A percentile compares a stretch with the other conserved stretches of the same genome.
These are phyloP conservation scores for Diutina scorzettiae DNA, from an alignment of 1,139 yeast genomes.

Conservation along the genomic window DNA sequence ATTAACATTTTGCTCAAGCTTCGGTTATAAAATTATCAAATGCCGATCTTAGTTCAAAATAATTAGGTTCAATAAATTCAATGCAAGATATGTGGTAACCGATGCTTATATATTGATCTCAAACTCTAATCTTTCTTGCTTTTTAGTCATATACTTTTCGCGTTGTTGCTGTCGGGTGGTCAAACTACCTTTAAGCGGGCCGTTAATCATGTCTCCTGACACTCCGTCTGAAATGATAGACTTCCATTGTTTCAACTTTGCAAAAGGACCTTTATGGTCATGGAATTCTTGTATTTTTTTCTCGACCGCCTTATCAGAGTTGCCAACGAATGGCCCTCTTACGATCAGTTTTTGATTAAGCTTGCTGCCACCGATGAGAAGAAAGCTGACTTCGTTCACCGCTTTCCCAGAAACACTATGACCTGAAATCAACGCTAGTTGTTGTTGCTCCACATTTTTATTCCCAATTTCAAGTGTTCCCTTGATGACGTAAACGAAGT, in stretches of 20 bases:
- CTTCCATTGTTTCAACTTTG: constrained; percentile 54
- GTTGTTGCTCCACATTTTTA: background rate
- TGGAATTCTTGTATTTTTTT: constrained; percentile 66
- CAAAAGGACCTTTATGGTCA: constrained; percentile 59
- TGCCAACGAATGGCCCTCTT: background rate
- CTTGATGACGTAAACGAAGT: constrained; percentile 56
- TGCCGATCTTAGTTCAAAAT: too few species aligned
- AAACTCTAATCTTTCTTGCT: too few species aligned
- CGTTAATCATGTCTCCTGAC: constrained; percentile 31
- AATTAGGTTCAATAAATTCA: too few species aligned
- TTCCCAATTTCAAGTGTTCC: constrained; percentile 24
- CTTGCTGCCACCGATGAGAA: background rate
- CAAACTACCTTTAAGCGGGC: constrained; percentile 24
- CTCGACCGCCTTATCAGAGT: too few species aligned
- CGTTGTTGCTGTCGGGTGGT: constrained; percentile 23
- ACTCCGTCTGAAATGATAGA: constrained; percentile 57
- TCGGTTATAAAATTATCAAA: too few species aligned
- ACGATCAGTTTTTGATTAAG: background rate
- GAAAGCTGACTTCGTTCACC: background rate
- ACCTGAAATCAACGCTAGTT: background rate
- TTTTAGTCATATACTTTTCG: too few species aligned
- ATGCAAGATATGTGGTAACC: too few species aligned
- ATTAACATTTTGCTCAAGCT: too few species aligned
- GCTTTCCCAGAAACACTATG: background rate
- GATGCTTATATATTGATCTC: too few species aligned